Conservation (phyloP, 495 filamentous ascomycete species). For the Rusavskia elegans region DNA sequence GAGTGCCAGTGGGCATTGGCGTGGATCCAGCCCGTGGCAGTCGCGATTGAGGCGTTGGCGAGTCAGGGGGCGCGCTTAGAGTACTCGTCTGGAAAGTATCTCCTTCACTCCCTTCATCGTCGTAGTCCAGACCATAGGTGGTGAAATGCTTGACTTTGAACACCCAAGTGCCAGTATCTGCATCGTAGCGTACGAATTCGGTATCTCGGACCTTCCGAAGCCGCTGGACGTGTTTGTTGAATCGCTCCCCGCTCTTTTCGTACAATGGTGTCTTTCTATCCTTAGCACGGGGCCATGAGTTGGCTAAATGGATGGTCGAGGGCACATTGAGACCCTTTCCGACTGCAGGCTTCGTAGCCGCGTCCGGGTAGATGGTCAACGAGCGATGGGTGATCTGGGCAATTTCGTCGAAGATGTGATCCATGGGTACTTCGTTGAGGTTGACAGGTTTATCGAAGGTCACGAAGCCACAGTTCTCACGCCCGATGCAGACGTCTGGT, state of each 20-base stretch:
- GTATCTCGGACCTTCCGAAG: slow-evolving; percentile 65
- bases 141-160: slow-evolving; percentile 92
- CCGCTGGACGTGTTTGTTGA: slow-evolving; percentile 68
- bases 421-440: slow-evolving; percentile 52
- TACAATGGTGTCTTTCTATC: slow-evolving; percentile 38
- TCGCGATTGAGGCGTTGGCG: slow-evolving; percentile 35
- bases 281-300: slow-evolving; percentile 72
- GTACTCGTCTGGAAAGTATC: slow-evolving; percentile 37
- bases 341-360: slow-evolving; percentile 54
- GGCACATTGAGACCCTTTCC: slow-evolving; percentile 88
- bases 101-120: slow-evolving; percentile 51
- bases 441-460: slow-evolving; percentile 71
- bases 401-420: slow-evolving; percentile 54
- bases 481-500: slow-evolving; percentile 61
- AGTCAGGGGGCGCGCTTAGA: slow-evolving; percentile 45
- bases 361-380: slow-evolving; percentile 72
- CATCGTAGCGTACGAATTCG: slow-evolving; percentile 62
- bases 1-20: slow-evolving; percentile 15
- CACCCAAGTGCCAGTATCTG: slow-evolving; percentile 66
- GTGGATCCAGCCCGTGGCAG: slow-evolving; percentile 15
- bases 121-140: slow-evolving; percentile 83
- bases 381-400: slow-evolving; percentile 58
- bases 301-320: slow-evolving; percentile 65
- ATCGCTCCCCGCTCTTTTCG: slow-evolving; percentile 37
- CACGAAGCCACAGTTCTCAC: slow-evolving; percentile 61